Evolutionary conservation across 352 stramenopile genomes (phyloP), one percentile per base, ranked within the genome.

Genomic region (Pythium phragmiticola): DNA sequence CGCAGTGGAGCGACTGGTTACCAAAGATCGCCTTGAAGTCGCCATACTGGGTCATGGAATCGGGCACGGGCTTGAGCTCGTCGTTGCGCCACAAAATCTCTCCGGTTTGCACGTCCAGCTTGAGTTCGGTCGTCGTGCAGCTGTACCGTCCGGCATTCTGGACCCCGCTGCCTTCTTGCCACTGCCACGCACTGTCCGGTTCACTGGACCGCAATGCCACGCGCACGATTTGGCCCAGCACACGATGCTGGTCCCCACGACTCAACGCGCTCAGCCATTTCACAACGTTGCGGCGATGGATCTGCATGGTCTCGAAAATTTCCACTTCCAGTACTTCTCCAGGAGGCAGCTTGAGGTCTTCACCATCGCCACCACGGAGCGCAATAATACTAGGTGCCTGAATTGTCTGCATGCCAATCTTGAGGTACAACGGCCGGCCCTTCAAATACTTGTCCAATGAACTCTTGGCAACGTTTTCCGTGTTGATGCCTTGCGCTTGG

Each of bases 71-170:
- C 58, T 95, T 95, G 4, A 97, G 67, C 58, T 95, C 89, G 51
- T 96, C 89, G 59, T 97, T 96, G 62, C 89, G 81, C 89, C 89
- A 97, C 51, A 97, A 60, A 65, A 97, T 94, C 53, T 97, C 87
- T 28, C 84, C 88, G 2, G 84, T 94, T 64, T 97, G 88, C 1
- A 84, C 78, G 56, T 97, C 87, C 8, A 97, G 49, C 56, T 94
- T 95, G 49, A 97, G 69, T 49, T 96, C 85, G 33, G 90, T 90
- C 52, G 81, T 80, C 34, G 57, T 63, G 52, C 88, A 95, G 13
- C 69, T 69, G 52, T 87, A 97, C 54, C 88, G 77, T 42, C 89
- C 89, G 17, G 70, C 61, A 34, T 86, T 76, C 42, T 74, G 73
- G 3, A 89, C 69, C 30, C 73, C 68, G 8, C 63, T 52, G 26